Percentiles rank a stretch among this genome's conserved stretches.
phyloP scores from a whole-genome alignment of 768 basidiomycete genomes.

The Panellus pusillus region DNA sequence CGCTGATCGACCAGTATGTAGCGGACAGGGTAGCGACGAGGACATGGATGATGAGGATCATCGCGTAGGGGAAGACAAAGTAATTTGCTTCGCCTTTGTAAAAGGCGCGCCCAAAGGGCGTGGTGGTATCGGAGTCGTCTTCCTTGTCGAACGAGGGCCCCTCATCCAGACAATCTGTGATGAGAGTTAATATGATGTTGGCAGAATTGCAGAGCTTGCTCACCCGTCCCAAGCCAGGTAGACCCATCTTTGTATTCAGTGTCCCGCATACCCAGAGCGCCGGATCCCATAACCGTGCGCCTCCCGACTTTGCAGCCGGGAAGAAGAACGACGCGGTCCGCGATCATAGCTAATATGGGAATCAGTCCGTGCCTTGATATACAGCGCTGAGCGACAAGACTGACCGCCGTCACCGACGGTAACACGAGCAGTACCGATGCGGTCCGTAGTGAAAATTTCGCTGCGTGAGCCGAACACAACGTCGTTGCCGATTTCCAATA shows the following conservation, averaged over 20 bases:
- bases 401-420: constrained; percentile 41
- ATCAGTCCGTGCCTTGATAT: neutral
- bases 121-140: constrained; percentile 31
- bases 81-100: constrained; percentile 40
- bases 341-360: constrained; percentile 41
- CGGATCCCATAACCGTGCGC: constrained; percentile 47
- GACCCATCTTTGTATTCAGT: constrained; percentile 42
- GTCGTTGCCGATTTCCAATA: constrained; percentile 48
- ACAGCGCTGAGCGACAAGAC: neutral
- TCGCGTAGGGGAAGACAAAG: constrained; percentile 40
- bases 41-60: constrained; percentile 39
- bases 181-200: neutral
- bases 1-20: constrained; percentile 41
- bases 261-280: constrained; percentile 44
- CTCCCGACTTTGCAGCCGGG: constrained; percentile 41
- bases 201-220: neutral
- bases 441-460: constrained; percentile 45
- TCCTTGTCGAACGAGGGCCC: constrained; percentile 22
- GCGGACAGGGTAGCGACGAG: constrained; percentile 37
- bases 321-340: constrained; percentile 48
- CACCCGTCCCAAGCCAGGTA: constrained; percentile 49
- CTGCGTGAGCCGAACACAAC: constrained; percentile 50
- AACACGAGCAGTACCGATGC: constrained; percentile 40
- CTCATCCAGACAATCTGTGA: constrained; percentile 17
- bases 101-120: constrained; percentile 45